A percentile compares a stretch with the other conserved stretches of the same genome.
Evolutionary conservation across 2,329 filamentous ascomycete genomes (phyloP).

Genomic region (Geosmithia putterillii): DNA sequence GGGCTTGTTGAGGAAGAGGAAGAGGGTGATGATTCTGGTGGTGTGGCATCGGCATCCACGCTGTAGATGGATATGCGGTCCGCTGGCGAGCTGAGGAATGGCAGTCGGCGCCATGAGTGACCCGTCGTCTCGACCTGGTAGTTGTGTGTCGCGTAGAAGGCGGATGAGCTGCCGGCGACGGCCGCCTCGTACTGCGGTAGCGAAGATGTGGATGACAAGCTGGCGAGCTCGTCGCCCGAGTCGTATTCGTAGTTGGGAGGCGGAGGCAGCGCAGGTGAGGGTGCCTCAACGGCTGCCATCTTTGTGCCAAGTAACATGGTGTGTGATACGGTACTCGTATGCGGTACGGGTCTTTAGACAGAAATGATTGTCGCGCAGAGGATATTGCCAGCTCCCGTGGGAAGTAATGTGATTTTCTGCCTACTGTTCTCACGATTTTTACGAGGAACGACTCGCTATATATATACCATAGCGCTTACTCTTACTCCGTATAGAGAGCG

Average conservation of each 20-base stretch:
- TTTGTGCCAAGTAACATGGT: neutral
- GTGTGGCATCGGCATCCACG: constrained; percentile 19
- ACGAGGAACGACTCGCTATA: no score
- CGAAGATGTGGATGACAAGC: constrained; percentile 15
- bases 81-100: constrained; percentile 22
- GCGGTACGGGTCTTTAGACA: no score
- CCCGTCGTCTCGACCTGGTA: constrained; percentile 38
- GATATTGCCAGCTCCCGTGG: no score
- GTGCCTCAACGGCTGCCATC: no score
- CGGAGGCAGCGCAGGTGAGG: constrained; percentile 9
- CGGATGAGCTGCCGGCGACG: constrained; percentile 5
- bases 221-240: constrained; percentile 9
- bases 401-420: no score
- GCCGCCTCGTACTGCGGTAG: constrained; percentile 13
- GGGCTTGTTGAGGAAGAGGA: no score
- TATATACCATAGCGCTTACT: no score
- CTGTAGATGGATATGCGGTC: constrained; percentile 29
- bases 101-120: constrained; percentile 21
- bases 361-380: no score
- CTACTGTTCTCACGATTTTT: no score
- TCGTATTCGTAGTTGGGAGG: constrained; percentile 13
- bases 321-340: no score
- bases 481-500: no score
- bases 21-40: constrained; percentile 12
- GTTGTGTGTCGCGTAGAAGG: constrained; percentile 28